Evolutionary conservation across 768 basidiomycete genomes (phyloP).

Genomic region (Epithele typhae): DNA sequence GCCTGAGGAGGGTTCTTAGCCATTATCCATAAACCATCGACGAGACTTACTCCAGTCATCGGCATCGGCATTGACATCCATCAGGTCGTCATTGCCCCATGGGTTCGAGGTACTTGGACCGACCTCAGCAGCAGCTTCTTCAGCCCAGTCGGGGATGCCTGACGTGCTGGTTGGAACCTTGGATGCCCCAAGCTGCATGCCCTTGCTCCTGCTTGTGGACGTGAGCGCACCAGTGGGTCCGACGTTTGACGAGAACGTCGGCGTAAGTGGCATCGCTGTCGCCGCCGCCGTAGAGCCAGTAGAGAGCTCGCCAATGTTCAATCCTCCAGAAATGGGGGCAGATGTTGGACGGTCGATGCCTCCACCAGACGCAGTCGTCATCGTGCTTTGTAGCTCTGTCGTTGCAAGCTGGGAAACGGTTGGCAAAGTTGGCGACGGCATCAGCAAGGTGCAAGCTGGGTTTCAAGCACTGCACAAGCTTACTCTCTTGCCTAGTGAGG

Average conservation of each 20-base stretch:
- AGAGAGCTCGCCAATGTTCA: slow-evolving; percentile 1
- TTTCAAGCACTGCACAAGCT: slow-evolving; percentile 10
- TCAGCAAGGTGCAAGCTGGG: too few species aligned
- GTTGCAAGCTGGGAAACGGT: slow-evolving; percentile 62
- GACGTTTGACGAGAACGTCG: slow-evolving; percentile 22
- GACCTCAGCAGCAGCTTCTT: slow-evolving; percentile 48
- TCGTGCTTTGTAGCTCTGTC: slow-evolving; percentile 68
- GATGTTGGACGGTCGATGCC: slow-evolving; percentile 38
- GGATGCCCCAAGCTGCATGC: slow-evolving; percentile 65
- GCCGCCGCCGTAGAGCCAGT: neutral
- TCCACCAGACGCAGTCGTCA: slow-evolving; percentile 35
- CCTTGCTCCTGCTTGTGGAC: slow-evolving; percentile 41
- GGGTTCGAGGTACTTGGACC: slow-evolving; percentile 32
- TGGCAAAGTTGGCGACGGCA: neutral
- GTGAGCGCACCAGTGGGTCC: slow-evolving; percentile 9
- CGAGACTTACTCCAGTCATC: slow-evolving; percentile 90
- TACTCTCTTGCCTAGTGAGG: slow-evolving; percentile 82
- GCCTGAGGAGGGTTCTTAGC: slow-evolving; percentile 17
- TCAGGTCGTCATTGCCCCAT: slow-evolving; percentile 79
- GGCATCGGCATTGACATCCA: slow-evolving; percentile 89
- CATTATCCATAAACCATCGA: neutral
- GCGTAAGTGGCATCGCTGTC: slow-evolving; percentile 5
- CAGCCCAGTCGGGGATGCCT: slow-evolving; percentile 48
- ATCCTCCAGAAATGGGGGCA: slow-evolving; percentile 39
- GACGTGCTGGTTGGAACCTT: slow-evolving; percentile 38